Conservation (phyloP, 257 asterid species). For the Echites panduratus region DNA sequence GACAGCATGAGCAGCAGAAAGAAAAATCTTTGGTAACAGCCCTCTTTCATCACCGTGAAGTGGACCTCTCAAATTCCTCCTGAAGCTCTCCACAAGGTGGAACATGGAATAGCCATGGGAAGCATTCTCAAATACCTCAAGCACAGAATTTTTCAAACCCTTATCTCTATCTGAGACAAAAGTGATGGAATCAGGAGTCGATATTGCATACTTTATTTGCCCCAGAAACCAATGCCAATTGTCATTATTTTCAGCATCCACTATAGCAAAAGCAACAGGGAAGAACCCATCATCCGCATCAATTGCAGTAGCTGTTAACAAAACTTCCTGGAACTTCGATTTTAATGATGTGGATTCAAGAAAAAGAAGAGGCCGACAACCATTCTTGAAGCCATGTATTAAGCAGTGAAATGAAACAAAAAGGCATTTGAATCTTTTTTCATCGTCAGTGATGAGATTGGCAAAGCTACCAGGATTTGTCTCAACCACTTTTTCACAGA, state of each 20-base stretch:
- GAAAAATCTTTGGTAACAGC: constrained; percentile 56
- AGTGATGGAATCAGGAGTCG: constrained; percentile 50
- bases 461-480: constrained; percentile 68
- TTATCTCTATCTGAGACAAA: constrained; percentile 80
- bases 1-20: constrained; percentile 71
- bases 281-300: constrained; percentile 86
- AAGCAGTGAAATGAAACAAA: constrained; percentile 56
- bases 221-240: constrained; percentile 83
- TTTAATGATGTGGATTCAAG: constrained; percentile 69
- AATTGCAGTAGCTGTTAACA: constrained; percentile 68
- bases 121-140: constrained; percentile 57
- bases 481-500: constrained; percentile 55
- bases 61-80: constrained; percentile 71
- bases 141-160: constrained; percentile 40
- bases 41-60: constrained; percentile 75
- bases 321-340: constrained; percentile 60
- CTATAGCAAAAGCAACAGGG: constrained; percentile 75
- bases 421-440: constrained; percentile 53
- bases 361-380: constrained; percentile 80
- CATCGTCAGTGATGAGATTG: constrained; percentile 45
- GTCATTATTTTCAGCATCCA: constrained; percentile 55
- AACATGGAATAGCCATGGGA: constrained; percentile 69
- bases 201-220: constrained; percentile 59
- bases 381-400: constrained; percentile 51
- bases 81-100: constrained; percentile 81